Evolutionary conservation across 305 asterid genomes (phyloP), one percentile per base, ranked within the genome.

Genomic region (Fraxinus xanthoxyloides): DNA sequence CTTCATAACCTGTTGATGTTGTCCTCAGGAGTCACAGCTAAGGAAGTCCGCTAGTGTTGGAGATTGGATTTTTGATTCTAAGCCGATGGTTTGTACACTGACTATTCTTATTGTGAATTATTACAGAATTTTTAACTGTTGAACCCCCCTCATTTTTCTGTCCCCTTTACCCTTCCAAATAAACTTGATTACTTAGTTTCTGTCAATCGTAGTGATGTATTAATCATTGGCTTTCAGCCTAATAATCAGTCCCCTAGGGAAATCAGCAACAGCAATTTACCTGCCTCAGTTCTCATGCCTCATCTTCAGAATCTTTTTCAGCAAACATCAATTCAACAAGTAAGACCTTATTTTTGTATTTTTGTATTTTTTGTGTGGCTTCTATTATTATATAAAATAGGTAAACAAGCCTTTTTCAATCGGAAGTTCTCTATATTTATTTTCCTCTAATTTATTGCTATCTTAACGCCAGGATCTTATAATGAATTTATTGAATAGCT

Each of bases 11-110:
- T 59, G 30, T 80, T 85, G 23, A 8, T 85, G 73, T 88, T 85
- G 51, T 88, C 85, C 73, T 87, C 92, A 94, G 99, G 98, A 90
- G 70, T 91, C 98, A 79, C 92, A 97, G 59, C 86, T 97, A 81
- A 92, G 97, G 92, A 97, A 94, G 89, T 93, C 98, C 35, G 98
- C 98, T 79, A 97, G 99, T 78, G 93, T 97, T 43, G 99, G 98
- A 77, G 94, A 86, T 82, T 97, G 98, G 99, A 86, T 94, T 80
- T 85, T 84, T 84, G 99, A 97, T 40, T 85, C 95, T 74, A 94
- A 89, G 91, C 93, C 85, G 81, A 84, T 80, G 97, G 99, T 94
- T 84, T 63, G 97, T 92, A 79, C 86, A 79, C 86, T 79, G 35
- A 74, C 73, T 77, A 40, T 63, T 81, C 79, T 54, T 83, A 81